phyloP scores from a whole-genome alignment of 2,329 filamentous ascomycete genomes.

The Aspergillus texensis region DNA sequence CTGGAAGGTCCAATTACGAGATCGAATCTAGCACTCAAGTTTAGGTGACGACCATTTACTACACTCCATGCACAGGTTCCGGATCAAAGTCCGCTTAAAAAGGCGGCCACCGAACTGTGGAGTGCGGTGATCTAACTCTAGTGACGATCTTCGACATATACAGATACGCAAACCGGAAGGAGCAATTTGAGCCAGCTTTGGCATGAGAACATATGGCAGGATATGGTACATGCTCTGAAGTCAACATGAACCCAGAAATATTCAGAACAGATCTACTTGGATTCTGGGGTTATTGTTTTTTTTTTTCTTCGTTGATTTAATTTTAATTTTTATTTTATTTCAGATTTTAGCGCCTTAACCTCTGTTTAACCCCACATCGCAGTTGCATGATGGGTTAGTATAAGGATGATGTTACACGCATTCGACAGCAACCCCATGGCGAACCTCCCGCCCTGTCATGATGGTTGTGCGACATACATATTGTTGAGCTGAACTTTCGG shows the following conservation, averaged over 20 bases:
- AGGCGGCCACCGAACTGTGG: not conserved
- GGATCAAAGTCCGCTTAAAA: not conserved
- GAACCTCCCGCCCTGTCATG: conserved; percentile 4
- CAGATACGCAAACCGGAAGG: not conserved
- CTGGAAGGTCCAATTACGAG: not conserved
- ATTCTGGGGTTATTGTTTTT: not conserved
- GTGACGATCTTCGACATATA: conserved; percentile 3
- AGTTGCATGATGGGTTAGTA: not conserved
- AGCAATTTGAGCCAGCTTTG: not conserved
- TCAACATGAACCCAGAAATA: not conserved
- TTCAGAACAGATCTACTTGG: not conserved
- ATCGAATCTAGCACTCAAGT: not conserved
- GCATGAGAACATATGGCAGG: not conserved
- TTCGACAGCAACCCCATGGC: conserved; percentile 2
- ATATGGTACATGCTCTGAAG: not conserved
- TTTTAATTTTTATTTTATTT: not conserved
- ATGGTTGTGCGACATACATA: conserved; percentile 5
- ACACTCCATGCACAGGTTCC: not conserved
- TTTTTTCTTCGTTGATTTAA: not conserved
- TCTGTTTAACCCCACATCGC: not conserved
- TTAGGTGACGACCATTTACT: not conserved
- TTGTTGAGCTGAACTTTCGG: not conserved
- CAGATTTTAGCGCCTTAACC: not conserved
- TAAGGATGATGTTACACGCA: not conserved
- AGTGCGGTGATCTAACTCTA: not conserved